Percentiles rank a stretch among this genome's conserved stretches.
phyloP scores from a whole-genome alignment of 192 early-diverging fungal species.

The Phlyctochytrium arcticum region DNA sequence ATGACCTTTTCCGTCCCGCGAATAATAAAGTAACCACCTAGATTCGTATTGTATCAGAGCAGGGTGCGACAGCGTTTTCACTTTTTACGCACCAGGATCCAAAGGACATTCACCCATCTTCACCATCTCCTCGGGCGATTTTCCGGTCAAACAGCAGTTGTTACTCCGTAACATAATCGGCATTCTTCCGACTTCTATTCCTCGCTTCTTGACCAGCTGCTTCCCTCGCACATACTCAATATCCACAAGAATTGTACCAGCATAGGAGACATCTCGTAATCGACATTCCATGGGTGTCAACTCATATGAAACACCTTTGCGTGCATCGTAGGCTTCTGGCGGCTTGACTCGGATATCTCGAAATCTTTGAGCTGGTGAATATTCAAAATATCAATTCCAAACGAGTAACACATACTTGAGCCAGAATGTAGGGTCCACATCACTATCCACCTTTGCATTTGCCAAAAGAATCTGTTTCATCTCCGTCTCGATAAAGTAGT shows the following conservation, averaged over 20 bases:
- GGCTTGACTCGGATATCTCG: conserved; percentile 79
- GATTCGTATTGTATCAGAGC: neutral
- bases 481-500: conserved; percentile 96
- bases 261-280: conserved; percentile 92
- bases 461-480: conserved; percentile 91
- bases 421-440: conserved; percentile 91
- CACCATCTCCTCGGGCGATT: conserved; percentile 78
- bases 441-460: conserved; percentile 83
- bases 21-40: conserved; percentile 93
- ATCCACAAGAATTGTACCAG: conserved; percentile 87
- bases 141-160: conserved; percentile 76
- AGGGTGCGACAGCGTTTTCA: neutral
- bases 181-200: conserved; percentile 85
- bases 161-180: conserved; percentile 94
- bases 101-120: conserved; percentile 90
- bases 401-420: conserved; percentile 75
- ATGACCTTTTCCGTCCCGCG: conserved; percentile 96
- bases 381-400: too few species aligned
- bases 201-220: conserved; percentile 72
- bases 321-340: conserved; percentile 74
- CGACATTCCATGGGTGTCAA: conserved; percentile 95
- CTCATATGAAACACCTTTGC: conserved; percentile 61
- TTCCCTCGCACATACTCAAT: conserved; percentile 86
- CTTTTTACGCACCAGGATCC: conserved; percentile 69
- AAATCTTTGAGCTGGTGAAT: conserved; percentile 51